Percentiles rank a stretch among this genome's conserved stretches.
Evolutionary conservation across 495 filamentous ascomycete genomes (phyloP).

Genomic region (Aspergillus cristatus): DNA sequence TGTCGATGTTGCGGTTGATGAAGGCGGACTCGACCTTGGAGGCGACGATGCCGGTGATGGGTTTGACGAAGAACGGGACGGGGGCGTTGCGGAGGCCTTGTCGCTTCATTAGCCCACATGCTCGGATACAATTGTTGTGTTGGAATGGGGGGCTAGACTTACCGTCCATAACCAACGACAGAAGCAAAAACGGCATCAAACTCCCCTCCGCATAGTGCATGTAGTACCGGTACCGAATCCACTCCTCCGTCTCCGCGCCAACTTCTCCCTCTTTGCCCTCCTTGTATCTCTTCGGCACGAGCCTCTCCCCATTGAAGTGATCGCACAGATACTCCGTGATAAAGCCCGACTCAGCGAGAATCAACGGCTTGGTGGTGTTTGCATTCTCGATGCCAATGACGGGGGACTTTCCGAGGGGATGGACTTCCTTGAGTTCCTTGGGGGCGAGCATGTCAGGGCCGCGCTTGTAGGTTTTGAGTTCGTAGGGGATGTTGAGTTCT

Average conservation of each 20-base stretch:
- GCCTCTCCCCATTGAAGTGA: conserved; percentile 48
- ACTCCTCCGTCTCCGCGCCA: conserved; percentile 65
- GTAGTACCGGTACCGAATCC: conserved; percentile 66
- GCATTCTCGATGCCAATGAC: conserved; percentile 51
- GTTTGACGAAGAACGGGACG: conserved; percentile 79
- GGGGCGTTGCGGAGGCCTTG: conserved; percentile 52
- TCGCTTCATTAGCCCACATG: too few relatives aligned
- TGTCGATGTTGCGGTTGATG: conserved; percentile 52
- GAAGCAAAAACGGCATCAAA: conserved; percentile 60
- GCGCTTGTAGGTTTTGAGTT: conserved; percentile 67
- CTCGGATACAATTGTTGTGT: too few relatives aligned
- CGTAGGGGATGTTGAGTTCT: conserved; percentile 70
- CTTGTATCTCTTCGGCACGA: conserved; percentile 57
- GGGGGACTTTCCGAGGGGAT: conserved; percentile 81
- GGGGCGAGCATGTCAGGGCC: conserved; percentile 54
- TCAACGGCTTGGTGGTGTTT: conserved; percentile 39
- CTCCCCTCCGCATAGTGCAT: conserved; percentile 80
- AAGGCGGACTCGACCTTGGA: conserved; percentile 50
- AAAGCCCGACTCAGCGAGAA: conserved; percentile 71
- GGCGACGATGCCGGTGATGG: conserved; percentile 58
- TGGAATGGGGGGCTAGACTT: conserved; percentile 15
- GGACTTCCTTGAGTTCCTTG: conserved; percentile 60
- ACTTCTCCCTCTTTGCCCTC: conserved; percentile 39
- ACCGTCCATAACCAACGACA: conserved; percentile 49
- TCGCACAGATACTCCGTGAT: conserved; percentile 77